phyloP scores from a whole-genome alignment of 78 protist species.

The Dictyostelium discoideum region DNA sequence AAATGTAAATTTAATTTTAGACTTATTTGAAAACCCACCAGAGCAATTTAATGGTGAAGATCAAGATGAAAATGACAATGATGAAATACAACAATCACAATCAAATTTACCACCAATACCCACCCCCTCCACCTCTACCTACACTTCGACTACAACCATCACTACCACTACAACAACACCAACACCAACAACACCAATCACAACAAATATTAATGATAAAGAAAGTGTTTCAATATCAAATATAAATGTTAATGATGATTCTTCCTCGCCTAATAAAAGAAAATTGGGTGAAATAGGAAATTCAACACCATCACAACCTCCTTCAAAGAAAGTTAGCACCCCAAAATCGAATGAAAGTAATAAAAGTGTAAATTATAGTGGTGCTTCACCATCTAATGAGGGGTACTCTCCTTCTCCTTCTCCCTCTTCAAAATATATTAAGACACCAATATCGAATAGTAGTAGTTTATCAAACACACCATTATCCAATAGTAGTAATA shows the following conservation, averaged over 20 bases:
- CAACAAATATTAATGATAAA: background rate
- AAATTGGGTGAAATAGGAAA: background rate
- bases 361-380: background rate
- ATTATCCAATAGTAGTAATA: background rate
- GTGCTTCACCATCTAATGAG: background rate
- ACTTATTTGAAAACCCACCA: background rate
- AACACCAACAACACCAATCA: no score
- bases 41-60: background rate
- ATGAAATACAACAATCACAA: background rate
- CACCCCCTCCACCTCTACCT: background rate
- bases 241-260: background rate
- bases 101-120: background rate
- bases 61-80: background rate
- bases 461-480: background rate
- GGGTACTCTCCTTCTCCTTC: background rate
- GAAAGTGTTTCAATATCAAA: conserved; percentile 17
- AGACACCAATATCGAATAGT: background rate
- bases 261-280: background rate
- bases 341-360: background rate
- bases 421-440: background rate
- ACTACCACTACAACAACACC: background rate
- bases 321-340: background rate
- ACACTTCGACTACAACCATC: background rate
- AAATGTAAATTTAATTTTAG: background rate
- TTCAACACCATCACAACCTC: background rate